phyloP scores from a whole-genome alignment of 352 stramenopile genomes.

The Globisporangium cystogenes region DNA sequence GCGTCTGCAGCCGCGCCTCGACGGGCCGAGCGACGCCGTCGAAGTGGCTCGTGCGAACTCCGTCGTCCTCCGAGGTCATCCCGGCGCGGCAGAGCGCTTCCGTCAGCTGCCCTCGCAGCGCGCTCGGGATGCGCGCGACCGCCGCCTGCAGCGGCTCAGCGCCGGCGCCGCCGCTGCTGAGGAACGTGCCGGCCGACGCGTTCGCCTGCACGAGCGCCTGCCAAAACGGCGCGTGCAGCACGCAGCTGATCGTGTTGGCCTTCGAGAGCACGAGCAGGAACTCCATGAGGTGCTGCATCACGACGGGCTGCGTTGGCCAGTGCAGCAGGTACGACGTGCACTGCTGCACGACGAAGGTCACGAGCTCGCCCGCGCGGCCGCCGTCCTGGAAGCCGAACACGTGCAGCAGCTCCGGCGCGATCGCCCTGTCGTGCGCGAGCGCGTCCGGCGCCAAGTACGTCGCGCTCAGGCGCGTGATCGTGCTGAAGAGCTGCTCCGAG shows the following conservation, averaged over 20 bases:
- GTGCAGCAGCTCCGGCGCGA: constrained; percentile 45
- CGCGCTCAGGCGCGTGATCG: constrained; percentile 64
- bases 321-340: constrained; percentile 66
- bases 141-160: constrained; percentile 33
- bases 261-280: constrained; percentile 68
- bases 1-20: constrained; percentile 38
- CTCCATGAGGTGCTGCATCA: constrained; percentile 82
- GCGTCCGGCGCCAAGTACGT: constrained; percentile 66
- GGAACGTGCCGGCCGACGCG: constrained; percentile 48
- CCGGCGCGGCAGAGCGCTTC: constrained; percentile 68
- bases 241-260: constrained; percentile 47
- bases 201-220: constrained; percentile 72
- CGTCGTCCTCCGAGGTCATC: constrained; percentile 51
- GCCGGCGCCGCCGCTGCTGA: constrained; percentile 17
- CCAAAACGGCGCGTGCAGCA: constrained; percentile 57
- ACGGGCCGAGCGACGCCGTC: constrained; percentile 46
- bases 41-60: constrained; percentile 41
- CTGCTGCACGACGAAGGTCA: constrained; percentile 70
- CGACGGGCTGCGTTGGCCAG: constrained; percentile 76
- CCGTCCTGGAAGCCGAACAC: constrained; percentile 60
- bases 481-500: constrained; percentile 67
- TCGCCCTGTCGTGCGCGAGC: constrained; percentile 26
- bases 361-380: constrained; percentile 43
- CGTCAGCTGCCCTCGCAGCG: constrained; percentile 51
- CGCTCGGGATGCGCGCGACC: constrained; percentile 51